Evolutionary conservation across 352 stramenopile genomes (phyloP), one percentile per base, ranked within the genome.

Genomic region (Globisporangium spinosum): DNA sequence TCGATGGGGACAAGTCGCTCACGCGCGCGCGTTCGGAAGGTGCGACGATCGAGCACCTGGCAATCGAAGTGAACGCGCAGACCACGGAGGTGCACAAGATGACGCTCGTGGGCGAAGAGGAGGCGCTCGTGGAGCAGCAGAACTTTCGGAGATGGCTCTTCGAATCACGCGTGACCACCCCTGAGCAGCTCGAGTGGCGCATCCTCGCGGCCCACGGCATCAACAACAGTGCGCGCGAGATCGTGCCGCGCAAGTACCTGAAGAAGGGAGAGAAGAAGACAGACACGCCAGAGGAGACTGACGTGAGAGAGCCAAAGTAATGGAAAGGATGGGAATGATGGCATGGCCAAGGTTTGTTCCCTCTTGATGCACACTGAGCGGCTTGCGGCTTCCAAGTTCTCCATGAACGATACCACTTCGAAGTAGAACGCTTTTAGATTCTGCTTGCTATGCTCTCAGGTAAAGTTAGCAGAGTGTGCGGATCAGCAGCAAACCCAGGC

Each of bases 171-270:
- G 71, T 79, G n/a, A 72, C 62, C 32, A 72, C 35, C 7, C n/a
- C 22, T 10, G 69, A 78, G 13, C 66, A 83, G 47, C 49, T 83
- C 23, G 76, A 78, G 60, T 83, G 76, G 76, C 70, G 66, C 23
- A 75, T 83, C 58, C 45, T 83, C 47, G 64, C 70, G 17, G 75
- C 58, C 0, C 40, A 72, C 32, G 75, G 54, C 43, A 62, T 49
- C 5, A 82, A 77, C 55, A 77, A 78, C 49, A 59, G 67, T 23
- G 74, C 72, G 5, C 73, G 68, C 27, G 61, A 80, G 55, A 62
- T 82, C 38, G 71, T 68, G 17, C 67, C 56, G 29, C 56, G 56
- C n/a, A 54, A 92, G 91, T 23, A 95, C 82, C 70, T 85, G 2
- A 7, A 61, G 5, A 27, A 60, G 54, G 9, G 22, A n/a, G 17